phyloP scores from a whole-genome alignment of 495 filamentous ascomycete species.

The Hyaloscypha bicolor region DNA sequence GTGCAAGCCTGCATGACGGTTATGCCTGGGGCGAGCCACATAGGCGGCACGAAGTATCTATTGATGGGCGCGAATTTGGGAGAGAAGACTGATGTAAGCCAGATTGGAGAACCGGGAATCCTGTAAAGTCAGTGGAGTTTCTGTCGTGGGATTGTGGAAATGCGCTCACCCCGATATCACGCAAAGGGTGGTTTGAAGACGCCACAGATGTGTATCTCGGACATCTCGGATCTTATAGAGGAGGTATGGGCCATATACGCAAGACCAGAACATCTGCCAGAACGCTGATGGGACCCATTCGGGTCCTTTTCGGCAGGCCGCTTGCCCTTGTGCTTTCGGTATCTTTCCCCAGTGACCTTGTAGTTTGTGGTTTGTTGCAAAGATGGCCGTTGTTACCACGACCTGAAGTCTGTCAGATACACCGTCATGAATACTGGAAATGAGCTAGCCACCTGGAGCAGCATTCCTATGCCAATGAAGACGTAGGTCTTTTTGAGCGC shows the following conservation, averaged over 20 bases:
- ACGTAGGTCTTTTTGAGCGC: conserved; percentile 48
- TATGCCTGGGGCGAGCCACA: conserved; percentile 61
- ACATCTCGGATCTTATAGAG: conserved; percentile 53
- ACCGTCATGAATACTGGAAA: background rate
- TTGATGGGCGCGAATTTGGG: conserved; percentile 58
- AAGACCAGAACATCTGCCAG: conserved; percentile 68
- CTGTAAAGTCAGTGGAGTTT: conserved; percentile 34
- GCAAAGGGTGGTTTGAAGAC: conserved; percentile 64
- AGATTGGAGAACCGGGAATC: conserved; percentile 66
- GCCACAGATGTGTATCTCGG: conserved; percentile 68
- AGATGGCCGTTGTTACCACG: conserved; percentile 62
- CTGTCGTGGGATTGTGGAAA: conserved; percentile 2
- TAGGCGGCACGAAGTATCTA: conserved; percentile 52
- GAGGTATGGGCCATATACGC: conserved; percentile 53
- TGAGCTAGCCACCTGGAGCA: conserved; percentile 47
- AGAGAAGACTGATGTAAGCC: conserved; percentile 63
- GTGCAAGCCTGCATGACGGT: conserved; percentile 55
- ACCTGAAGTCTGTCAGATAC: conserved; percentile 42
- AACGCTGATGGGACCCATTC: conserved; percentile 52
- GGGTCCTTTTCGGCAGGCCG: conserved; percentile 60
- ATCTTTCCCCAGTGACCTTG: conserved; percentile 55
- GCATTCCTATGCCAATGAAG: conserved; percentile 52
- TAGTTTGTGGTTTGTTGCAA: conserved; percentile 65
- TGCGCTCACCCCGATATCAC: conserved; percentile 53
- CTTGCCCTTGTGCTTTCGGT: conserved; percentile 49